A percentile compares a stretch with the other conserved stretches of the same genome.
Conservation (phyloP, 75 land plant genomes). For the Azolla pinnata region DNA sequence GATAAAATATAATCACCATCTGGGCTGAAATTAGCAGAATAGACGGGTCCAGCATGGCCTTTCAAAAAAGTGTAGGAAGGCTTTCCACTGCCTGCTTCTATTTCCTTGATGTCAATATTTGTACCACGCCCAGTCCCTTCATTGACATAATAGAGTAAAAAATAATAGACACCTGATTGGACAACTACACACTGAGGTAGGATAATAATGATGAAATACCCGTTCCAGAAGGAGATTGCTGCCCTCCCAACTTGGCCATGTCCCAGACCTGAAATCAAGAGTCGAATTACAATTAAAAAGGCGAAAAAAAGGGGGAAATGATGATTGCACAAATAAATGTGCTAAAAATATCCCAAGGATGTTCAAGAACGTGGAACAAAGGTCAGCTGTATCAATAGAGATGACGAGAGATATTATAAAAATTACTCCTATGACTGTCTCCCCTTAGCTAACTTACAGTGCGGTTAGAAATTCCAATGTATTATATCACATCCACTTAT, state of each 20-base stretch:
- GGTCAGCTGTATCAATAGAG: too few species aligned
- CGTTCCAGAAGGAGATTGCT: conserved; percentile 20
- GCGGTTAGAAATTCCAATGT: too few species aligned
- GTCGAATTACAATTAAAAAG: not conserved
- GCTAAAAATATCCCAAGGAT: too few species aligned
- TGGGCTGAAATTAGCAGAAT: conserved; percentile 86
- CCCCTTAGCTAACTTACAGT: too few species aligned
- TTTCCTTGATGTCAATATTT: conserved; percentile 10
- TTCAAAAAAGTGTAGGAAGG: conserved; percentile 60
- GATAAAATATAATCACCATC: conserved; percentile 76
- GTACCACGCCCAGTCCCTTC: not conserved
- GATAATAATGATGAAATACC: not conserved
- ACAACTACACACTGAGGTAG: not conserved
- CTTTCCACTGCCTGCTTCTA: conserved; percentile 36
- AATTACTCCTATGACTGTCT: too few species aligned
- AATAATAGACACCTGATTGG: not conserved
- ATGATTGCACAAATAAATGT: too few species aligned
- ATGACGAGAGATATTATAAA: too few species aligned
- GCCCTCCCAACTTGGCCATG: conserved; percentile 80
- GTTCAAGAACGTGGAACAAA: too few species aligned
- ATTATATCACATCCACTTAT: too few species aligned
- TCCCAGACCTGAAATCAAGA: conserved; percentile 68
- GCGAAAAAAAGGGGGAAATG: too few species aligned
- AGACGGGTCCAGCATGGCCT: conserved; percentile 94
- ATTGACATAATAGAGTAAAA: not conserved